phyloP scores from a whole-genome alignment of 2,329 filamentous ascomycete species.

The Tolypocladium inflatum region DNA sequence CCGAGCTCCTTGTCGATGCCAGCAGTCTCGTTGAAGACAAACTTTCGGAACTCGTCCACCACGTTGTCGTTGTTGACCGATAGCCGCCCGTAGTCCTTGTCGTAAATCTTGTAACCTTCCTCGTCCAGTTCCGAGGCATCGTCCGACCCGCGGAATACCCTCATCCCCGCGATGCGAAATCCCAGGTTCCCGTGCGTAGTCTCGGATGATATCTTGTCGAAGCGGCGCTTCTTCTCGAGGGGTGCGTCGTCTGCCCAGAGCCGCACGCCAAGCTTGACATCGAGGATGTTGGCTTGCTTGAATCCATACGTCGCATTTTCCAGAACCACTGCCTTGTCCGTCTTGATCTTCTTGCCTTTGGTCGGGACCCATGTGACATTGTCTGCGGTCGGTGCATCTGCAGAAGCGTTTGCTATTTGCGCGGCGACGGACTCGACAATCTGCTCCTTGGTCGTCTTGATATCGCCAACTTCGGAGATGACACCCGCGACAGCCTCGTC shows the following conservation, averaged over 20 bases:
- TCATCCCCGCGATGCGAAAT: slow-evolving; percentile 58
- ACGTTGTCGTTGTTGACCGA: slow-evolving; percentile 45
- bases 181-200: slow-evolving; percentile 53
- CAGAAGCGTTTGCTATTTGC: slow-evolving; percentile 16
- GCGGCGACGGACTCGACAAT: slow-evolving; percentile 22
- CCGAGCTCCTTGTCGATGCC: slow-evolving; percentile 51
- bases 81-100: slow-evolving; percentile 52
- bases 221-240: slow-evolving; percentile 46
- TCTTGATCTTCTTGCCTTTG: slow-evolving; percentile 55
- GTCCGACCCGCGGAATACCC: slow-evolving; percentile 48
- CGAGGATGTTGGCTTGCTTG: slow-evolving; percentile 77
- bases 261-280: slow-evolving; percentile 80
- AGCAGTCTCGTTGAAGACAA: slow-evolving; percentile 48
- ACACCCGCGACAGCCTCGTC: slow-evolving; percentile 36
- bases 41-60: slow-evolving; percentile 42
- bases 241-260: slow-evolving; percentile 74
- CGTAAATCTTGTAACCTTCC: slow-evolving; percentile 50
- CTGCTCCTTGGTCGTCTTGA: slow-evolving; percentile 22
- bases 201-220: slow-evolving; percentile 47
- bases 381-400: slow-evolving; percentile 4
- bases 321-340: slow-evolving; percentile 71
- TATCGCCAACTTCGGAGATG: slow-evolving; percentile 26
- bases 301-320: slow-evolving; percentile 79
- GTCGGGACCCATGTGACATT: slow-evolving; percentile 36
- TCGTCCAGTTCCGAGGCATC: slow-evolving; percentile 40